Conservation (phyloP, 192 early-diverging fungal species). For the Backusella morwellensis region DNA sequence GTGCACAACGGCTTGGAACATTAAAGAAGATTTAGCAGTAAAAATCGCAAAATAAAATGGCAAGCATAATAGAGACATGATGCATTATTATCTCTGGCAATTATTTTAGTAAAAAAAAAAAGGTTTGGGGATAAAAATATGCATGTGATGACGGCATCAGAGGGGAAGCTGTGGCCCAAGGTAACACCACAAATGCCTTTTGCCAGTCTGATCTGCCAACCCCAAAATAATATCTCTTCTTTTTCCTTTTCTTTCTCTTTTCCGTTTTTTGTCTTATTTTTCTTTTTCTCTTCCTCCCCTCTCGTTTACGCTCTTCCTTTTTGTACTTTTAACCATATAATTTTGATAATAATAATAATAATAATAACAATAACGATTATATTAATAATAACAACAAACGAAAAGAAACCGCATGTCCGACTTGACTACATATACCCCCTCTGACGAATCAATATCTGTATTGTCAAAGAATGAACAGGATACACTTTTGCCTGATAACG, state of each 20-base stretch:
- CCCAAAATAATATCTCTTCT: not conserved
- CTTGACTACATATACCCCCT: not conserved
- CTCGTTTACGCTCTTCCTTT: not conserved
- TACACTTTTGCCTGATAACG: slow-evolving; percentile 51
- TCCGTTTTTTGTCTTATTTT: not conserved
- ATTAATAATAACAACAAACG: not conserved
- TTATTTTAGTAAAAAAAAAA: not conserved
- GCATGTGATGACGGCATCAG: slow-evolving; percentile 6
- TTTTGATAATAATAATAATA: not conserved
- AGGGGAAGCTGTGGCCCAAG: not conserved
- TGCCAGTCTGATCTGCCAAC: slow-evolving; percentile 4
- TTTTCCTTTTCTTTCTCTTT: slow-evolving; percentile 6
- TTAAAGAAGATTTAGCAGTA: not conserved
- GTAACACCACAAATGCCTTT: not conserved
- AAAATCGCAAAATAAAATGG: not conserved
- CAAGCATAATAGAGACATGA: not conserved
- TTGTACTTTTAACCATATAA: not conserved
- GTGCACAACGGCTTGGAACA: not conserved
- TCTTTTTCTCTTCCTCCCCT: not conserved
- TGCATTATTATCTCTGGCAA: not conserved
- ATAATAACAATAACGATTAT: not conserved
- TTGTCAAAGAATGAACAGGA: not conserved
- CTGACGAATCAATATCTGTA: not conserved
- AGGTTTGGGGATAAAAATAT: not conserved
- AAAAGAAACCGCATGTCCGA: not conserved